phyloP scores from a whole-genome alignment of 495 filamentous ascomycete genomes.

The Mycothermus thermophilus region DNA sequence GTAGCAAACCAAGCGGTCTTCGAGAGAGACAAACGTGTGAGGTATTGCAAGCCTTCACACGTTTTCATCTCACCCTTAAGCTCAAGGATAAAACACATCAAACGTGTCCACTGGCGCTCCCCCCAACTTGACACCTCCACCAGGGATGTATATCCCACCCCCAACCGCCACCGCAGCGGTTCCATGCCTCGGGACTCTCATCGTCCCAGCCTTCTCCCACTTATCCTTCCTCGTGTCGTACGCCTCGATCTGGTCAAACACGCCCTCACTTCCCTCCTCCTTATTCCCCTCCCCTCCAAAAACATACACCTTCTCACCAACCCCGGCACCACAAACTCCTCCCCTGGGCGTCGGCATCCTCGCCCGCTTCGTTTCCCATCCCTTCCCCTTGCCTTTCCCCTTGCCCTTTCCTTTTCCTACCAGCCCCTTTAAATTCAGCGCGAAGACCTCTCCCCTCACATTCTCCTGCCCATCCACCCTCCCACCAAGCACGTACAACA shows the following conservation, averaged over 20 bases:
- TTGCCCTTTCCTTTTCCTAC: too few species aligned
- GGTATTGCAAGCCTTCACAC: too few species aligned
- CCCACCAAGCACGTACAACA: conserved; percentile 27
- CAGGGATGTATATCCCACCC: conserved; percentile 20
- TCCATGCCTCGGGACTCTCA: conserved; percentile 26
- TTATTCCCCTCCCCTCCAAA: conserved; percentile 33
- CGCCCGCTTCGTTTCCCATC: conserved; percentile 14
- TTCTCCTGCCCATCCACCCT: conserved; percentile 16
- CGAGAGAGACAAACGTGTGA: too few species aligned
- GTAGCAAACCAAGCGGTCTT: too few species aligned
- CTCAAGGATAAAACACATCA: conserved; percentile 11
- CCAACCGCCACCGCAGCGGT: conserved; percentile 19
- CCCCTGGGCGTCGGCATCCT: conserved; percentile 23
- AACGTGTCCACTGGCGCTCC: conserved; percentile 14
- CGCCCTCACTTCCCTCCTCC: conserved; percentile 9
- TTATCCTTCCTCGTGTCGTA: conserved; percentile 20
- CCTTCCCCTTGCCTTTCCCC: too few species aligned
- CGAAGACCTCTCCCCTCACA: conserved; percentile 23
- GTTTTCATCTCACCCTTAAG: neutral
- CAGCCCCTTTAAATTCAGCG: conserved; percentile 17
- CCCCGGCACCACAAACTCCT: conserved; percentile 19
- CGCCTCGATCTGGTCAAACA: conserved; percentile 22
- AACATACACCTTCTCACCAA: conserved; percentile 21
- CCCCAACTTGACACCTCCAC: conserved; percentile 13
- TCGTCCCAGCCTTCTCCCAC: conserved; percentile 17